Percentiles rank a stretch among this genome's conserved stretches.
phyloP scores from a whole-genome alignment of 2,329 filamentous ascomycete genomes.

The Coniochaeta sp. region DNA sequence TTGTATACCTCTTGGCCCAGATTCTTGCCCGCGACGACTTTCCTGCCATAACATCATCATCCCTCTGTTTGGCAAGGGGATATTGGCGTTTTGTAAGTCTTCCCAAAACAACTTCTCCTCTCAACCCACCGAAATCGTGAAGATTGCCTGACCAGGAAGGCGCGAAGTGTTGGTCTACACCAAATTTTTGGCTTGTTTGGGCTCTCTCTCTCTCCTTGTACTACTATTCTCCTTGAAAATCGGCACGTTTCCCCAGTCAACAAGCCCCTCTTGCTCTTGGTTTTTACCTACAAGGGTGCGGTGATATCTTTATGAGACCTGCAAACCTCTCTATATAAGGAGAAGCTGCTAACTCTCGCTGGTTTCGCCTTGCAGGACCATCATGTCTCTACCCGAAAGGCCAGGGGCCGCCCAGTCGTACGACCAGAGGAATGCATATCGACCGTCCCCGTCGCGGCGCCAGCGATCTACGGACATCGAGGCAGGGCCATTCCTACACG shows the following conservation, averaged over 20 bases:
- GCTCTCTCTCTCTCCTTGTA: neutral
- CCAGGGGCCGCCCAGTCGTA: slow-evolving; percentile 56
- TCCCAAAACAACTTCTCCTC: neutral
- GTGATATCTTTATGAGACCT: neutral
- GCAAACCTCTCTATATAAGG: neutral
- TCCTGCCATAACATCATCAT: slow-evolving; percentile 10
- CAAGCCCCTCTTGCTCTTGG: neutral
- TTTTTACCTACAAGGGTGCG: slow-evolving; percentile 10
- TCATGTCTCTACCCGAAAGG: slow-evolving; percentile 57
- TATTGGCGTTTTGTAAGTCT: neutral
- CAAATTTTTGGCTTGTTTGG: neutral
- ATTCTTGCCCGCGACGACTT: slow-evolving; percentile 5
- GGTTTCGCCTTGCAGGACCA: slow-evolving; percentile 20
- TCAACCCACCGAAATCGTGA: neutral
- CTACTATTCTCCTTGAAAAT: neutral
- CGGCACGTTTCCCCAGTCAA: neutral
- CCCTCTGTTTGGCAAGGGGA: neutral
- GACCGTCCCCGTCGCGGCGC: slow-evolving; percentile 61
- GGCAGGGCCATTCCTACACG: slow-evolving; percentile 44
- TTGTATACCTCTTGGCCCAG: slow-evolving; percentile 8
- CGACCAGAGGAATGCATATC: slow-evolving; percentile 57
- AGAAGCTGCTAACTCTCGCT: slow-evolving; percentile 12
- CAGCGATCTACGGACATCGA: slow-evolving; percentile 64
- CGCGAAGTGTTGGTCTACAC: neutral
- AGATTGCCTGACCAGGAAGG: neutral